Base-by-base conservation (phyloP, 2,329 filamentous ascomycete genomes). In the Phaeosphaeriaceae sp. region DNA sequence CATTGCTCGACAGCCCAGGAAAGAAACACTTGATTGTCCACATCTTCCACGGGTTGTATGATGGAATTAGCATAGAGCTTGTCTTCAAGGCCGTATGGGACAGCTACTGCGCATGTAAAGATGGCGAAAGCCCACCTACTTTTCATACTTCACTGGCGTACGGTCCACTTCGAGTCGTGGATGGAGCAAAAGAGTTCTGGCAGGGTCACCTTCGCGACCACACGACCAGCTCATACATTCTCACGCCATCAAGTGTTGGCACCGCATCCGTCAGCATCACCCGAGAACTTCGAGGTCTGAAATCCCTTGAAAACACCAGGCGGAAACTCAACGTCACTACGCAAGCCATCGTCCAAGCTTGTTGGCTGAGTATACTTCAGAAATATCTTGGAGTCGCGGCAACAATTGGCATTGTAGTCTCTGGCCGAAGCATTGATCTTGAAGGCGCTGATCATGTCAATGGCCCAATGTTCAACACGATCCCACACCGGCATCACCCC, bases 381-480 rank as follows among this genome's bases (percentile, higher is more conserved):
- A 80, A 81, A 45, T 74, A 84, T 60, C 79, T 84, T 25, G 72
- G 77, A 2, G 71, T 77, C 17, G 76, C 82, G 7, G 77, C 85
- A 1, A 85, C 86, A 0, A 81, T 93, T 15, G 94, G 94, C 0
- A 80, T 96, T 20, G 84, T 97, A 13, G 84, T 91, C 0, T 95
- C 93, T 7, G 94, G 93, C 0, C 85, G 93, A 58, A 86, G 88
- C 0, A 85, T 96, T 4, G 86, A 91, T 45, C 78, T 92, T 13
- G 83, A 89, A 7, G 82, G 82, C 1, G 84, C 88, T 1, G 89
- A 93, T 48, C 72, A 82, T 21, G 86, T 91, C 0, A 85, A 95
- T 44, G 94, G 93, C 0, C 93, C 94, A 0, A 79, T 97, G 20
- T 96, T 97, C 83, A 97, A 97, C 72, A 97, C 93, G 0, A 80